Base-by-base conservation (phyloP, 371 early-diverging fungal species). In the Mortierella sp. region DNA sequence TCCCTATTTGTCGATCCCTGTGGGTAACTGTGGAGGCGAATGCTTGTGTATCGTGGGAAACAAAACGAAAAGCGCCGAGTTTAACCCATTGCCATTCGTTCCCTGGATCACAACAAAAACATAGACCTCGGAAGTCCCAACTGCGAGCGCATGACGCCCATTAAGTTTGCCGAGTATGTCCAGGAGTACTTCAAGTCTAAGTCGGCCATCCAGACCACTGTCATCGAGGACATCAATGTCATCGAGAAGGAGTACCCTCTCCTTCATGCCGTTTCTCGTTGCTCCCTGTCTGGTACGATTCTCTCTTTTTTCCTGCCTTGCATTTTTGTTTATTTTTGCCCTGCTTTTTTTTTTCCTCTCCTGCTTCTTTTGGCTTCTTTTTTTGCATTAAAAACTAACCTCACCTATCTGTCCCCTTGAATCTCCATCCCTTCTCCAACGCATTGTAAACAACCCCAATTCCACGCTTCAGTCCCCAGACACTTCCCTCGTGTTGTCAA, bases 61-160 rank as follows among this genome's bases (percentile, higher is more conserved):
- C 55, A 29, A 55, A 64, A 22, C 43, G 8, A 43, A 37, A n/a
- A 47, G n/a, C 22, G 55, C 26, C 52, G 11, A 9, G 16, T 69
- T 29, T 64, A n/a, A 48, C 24, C 1, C 40, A n/a, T n/a, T n/a
- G n/a, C n/a, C n/a, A n/a, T n/a, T n/a, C n/a, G n/a, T n/a, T n/a
- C n/a, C n/a, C n/a, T n/a, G n/a, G n/a, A n/a, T n/a, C n/a, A n/a
- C n/a, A n/a, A n/a, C n/a, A n/a, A n/a, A n/a, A n/a, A n/a, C n/a
- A 22, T 86, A 86, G 96, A 97, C 85, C 92, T 96, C 72, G 95
- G 96, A 76, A 92, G 92, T 64, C 92, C 93, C 53, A 96, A 95
- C 84, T 94, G 96, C 24, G 96, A 96, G 84, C 93, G 95, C 50
- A 95, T 96, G 95, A 92, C 95, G 4, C 96, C 97, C 22, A 89